phyloP scores from a whole-genome alignment of 306 rosid genomes.

The Arachis stenosperma region DNA sequence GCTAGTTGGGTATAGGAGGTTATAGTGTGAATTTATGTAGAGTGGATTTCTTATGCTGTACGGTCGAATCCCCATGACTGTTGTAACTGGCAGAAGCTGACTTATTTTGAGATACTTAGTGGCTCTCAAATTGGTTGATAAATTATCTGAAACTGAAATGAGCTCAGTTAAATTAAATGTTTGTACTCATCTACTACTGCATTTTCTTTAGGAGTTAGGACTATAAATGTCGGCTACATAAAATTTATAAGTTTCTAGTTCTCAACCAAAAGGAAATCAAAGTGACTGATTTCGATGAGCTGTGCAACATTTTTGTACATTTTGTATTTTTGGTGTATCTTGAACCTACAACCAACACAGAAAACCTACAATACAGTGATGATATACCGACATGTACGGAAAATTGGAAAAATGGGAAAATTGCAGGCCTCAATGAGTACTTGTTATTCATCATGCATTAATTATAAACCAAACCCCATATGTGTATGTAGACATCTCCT shows the following conservation, averaged over 20 bases:
- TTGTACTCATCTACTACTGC: not conserved
- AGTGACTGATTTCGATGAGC: conserved; percentile 19
- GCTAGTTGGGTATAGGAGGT: not conserved
- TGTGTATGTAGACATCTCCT: not conserved
- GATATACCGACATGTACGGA: not conserved
- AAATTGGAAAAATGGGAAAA: not conserved
- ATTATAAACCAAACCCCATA: not conserved
- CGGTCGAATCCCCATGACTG: conserved; percentile 16
- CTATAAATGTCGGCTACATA: not conserved
- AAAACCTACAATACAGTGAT: conserved; percentile 1
- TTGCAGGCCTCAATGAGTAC: not conserved
- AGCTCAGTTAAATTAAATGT: conserved; percentile 12
- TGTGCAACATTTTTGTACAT: not conserved
- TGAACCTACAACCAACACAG: not conserved
- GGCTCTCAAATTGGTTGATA: not conserved
- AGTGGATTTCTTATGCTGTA: not conserved
- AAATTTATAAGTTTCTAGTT: not conserved
- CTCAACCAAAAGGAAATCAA: not conserved
- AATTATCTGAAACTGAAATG: not conserved
- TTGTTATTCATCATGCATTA: not conserved
- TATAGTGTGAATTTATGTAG: not conserved
- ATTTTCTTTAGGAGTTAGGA: not conserved
- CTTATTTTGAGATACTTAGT: conserved; percentile 2
- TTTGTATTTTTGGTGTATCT: not conserved
- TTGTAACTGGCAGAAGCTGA: conserved; percentile 18